These are phyloP conservation scores for Phalaenopsis equestris DNA, from an alignment of 106 monocot species.

Conservation along the genomic window DNA sequence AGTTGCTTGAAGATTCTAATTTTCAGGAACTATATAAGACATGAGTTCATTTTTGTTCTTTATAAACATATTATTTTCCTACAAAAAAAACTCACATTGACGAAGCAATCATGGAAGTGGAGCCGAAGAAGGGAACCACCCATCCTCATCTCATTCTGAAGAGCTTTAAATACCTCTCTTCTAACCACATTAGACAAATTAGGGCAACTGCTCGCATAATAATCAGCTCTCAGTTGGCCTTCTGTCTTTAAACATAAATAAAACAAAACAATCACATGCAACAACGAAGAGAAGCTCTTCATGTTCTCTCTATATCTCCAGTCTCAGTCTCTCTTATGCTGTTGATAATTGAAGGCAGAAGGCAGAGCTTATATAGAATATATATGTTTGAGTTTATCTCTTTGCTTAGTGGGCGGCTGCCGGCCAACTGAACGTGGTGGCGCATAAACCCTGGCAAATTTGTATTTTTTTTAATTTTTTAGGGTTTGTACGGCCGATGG, in stretches of 20 bases:
- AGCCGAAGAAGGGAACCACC: constrained; percentile 63
- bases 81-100: constrained; percentile 24
- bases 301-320: not conserved
- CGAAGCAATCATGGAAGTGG: constrained; percentile 79
- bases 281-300: not conserved
- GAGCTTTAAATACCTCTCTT: constrained; percentile 25
- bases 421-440: not conserved
- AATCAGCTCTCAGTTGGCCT: constrained; percentile 35
- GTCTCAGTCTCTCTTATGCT: not conserved
- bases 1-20: not conserved
- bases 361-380: not conserved
- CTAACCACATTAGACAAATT: constrained; percentile 28
- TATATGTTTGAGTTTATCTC: not conserved
- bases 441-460: not conserved
- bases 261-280: not conserved
- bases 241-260: not conserved
- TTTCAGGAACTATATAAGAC: not conserved
- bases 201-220: constrained; percentile 47
- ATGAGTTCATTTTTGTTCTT: not conserved
- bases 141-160: constrained; percentile 54
- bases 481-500: not conserved
- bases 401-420: not conserved
- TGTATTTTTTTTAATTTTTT: not conserved
- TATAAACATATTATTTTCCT: too few relatives aligned
- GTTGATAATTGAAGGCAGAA: not conserved